These are phyloP conservation scores for Leucosporidium scottii DNA, from an alignment of 768 basidiomycete species.

Conservation along the genomic window DNA sequence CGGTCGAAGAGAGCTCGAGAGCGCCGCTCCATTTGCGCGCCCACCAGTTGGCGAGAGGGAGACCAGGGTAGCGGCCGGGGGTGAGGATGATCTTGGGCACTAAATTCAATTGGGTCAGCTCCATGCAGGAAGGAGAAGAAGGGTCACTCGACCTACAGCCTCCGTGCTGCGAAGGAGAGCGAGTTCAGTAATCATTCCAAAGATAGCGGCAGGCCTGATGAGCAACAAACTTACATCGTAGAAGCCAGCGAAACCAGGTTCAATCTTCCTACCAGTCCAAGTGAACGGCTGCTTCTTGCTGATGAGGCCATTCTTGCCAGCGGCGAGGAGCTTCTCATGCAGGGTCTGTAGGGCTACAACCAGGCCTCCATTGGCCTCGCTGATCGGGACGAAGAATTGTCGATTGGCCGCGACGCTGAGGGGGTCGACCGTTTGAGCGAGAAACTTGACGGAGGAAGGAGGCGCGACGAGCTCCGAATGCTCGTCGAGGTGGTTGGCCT, in stretches of 20 bases:
- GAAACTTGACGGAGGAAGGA: background rate
- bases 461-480: too few species aligned
- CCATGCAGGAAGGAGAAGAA: background rate
- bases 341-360: slow-evolving; percentile 64
- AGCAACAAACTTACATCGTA: slow-evolving; percentile 40
- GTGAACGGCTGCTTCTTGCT: slow-evolving; percentile 49
- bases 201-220: too few species aligned
- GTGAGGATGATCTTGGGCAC: slow-evolving; percentile 65
- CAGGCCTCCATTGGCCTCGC: slow-evolving; percentile 52
- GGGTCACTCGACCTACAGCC: slow-evolving; percentile 35
- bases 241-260: slow-evolving; percentile 64
- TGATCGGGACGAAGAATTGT: slow-evolving; percentile 61
- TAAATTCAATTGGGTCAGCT: background rate
- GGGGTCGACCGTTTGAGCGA: background rate
- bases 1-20: background rate
- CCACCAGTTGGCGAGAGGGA: slow-evolving; percentile 52
- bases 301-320: slow-evolving; percentile 1
- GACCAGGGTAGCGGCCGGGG: slow-evolving; percentile 69
- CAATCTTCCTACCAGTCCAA: slow-evolving; percentile 65
- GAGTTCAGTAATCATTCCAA: too few species aligned
- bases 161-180: slow-evolving; percentile 54
- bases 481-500: too few species aligned
- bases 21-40: background rate
- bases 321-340: slow-evolving; percentile 51
- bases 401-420: background rate